phyloP scores from a whole-genome alignment of 2,329 filamentous ascomycete genomes.

The Trichothecium roseum region DNA sequence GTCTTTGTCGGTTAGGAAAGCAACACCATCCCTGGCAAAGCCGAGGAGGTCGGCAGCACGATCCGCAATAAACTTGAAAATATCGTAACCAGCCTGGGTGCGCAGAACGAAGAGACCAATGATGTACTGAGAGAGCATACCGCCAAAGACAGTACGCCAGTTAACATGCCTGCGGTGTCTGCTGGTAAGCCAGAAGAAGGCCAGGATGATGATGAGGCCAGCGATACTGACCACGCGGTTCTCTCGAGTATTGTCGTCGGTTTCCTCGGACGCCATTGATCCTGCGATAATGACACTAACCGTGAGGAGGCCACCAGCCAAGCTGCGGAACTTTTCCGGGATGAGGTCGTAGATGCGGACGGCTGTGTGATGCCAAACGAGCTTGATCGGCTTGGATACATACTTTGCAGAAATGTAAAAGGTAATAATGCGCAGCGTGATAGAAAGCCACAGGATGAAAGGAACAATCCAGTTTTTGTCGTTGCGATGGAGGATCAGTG shows the following conservation, averaged over 20 bases:
- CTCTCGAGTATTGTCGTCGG: constrained; percentile 63
- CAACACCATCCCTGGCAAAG: constrained; percentile 63
- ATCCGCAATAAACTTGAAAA: constrained; percentile 79
- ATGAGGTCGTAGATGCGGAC: constrained; percentile 48
- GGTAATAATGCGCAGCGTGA: constrained; percentile 64
- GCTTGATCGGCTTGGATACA: constrained; percentile 55
- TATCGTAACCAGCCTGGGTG: constrained; percentile 72
- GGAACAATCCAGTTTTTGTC: constrained; percentile 75
- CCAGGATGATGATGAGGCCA: constrained; percentile 63
- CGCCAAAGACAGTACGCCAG: constrained; percentile 77
- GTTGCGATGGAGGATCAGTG: constrained; percentile 59
- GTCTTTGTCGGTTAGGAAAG: constrained; percentile 45
- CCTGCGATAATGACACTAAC: constrained; percentile 67
- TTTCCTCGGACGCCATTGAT: constrained; percentile 62
- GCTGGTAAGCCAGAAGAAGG: constrained; percentile 59
- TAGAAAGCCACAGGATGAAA: constrained; percentile 68
- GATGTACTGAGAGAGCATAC: constrained; percentile 82
- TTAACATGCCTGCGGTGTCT: constrained; percentile 51
- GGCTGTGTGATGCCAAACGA: constrained; percentile 56
- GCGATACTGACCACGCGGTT: constrained; percentile 76
- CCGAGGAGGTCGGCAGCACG: constrained; percentile 65
- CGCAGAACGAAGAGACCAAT: constrained; percentile 81
- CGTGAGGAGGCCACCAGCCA: constrained; percentile 52
- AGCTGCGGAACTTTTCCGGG: constrained; percentile 55
- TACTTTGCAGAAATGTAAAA: constrained; percentile 61